These are phyloP conservation scores for Auxenochlorella pyrenoidosa DNA, from an alignment of 139 green algal genomes.

Conservation along the genomic window DNA sequence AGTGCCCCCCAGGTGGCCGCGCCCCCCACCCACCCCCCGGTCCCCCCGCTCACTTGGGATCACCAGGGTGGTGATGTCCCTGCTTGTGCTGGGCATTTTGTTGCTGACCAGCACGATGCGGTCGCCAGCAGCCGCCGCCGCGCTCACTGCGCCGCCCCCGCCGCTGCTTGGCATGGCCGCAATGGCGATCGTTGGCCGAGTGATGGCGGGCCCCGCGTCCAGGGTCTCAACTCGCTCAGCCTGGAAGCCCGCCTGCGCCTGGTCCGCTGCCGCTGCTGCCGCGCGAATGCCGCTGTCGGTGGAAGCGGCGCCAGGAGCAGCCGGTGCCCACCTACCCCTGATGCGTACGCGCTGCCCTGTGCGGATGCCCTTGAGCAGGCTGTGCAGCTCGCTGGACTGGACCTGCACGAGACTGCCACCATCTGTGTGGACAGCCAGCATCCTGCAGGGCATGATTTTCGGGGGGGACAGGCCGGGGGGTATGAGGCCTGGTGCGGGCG, in stretches of 20 bases:
- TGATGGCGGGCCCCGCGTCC: too few relatives aligned
- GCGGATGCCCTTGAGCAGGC: not conserved
- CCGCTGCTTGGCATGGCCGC: too few relatives aligned
- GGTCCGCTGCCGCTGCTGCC: not conserved
- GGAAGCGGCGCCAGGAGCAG: too few relatives aligned
- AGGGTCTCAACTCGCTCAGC: too few relatives aligned
- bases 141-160: not conserved
- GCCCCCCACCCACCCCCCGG: too few relatives aligned
- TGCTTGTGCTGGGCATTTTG: not conserved
- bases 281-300: too few relatives aligned
- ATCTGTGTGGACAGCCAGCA: not conserved
- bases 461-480: too few relatives aligned
- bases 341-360: not conserved
- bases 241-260: not conserved
- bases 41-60: slow-evolving; percentile 8
- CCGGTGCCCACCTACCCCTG: not conserved
- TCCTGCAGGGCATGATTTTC: not conserved
- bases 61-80: not conserved
- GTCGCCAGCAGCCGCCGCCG: not conserved
- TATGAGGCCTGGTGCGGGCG: too few relatives aligned
- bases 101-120: not conserved
- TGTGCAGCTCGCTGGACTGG: not conserved
- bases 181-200: too few relatives aligned
- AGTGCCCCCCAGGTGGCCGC: too few relatives aligned
- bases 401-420: not conserved